Conservation (phyloP, 2,329 filamentous ascomycete species). For the Aspergillus eucalypticola region DNA sequence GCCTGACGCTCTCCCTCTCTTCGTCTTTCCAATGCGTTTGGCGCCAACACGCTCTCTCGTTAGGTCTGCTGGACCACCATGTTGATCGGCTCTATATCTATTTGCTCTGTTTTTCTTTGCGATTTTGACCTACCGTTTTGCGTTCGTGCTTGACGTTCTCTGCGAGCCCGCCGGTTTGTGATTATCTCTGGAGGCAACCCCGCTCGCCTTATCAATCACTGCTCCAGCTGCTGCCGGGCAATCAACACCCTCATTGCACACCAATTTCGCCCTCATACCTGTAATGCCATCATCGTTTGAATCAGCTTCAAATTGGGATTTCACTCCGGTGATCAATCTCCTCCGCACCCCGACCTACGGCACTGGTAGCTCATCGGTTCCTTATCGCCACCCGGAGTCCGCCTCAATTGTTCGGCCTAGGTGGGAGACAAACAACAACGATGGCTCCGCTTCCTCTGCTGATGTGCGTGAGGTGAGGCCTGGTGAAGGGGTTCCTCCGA, state of each 20-base stretch:
- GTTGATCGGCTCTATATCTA: conserved; percentile 17
- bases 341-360: conserved; percentile 37
- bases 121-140: conserved; percentile 9
- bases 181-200: conserved; percentile 3
- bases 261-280: not conserved
- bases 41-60: conserved; percentile 12
- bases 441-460: conserved; percentile 1
- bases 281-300: conserved; percentile 34
- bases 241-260: not conserved
- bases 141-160: not conserved
- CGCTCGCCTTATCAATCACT: conserved; percentile 8
- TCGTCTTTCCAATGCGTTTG: conserved; percentile 16
- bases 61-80: conserved; percentile 22
- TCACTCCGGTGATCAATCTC: conserved; percentile 47
- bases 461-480: not conserved
- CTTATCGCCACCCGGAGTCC: conserved; percentile 16
- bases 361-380: conserved; percentile 13
- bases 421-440: conserved; percentile 12
- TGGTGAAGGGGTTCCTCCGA: conserved; percentile 17
- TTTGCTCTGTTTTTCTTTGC: conserved; percentile 1
- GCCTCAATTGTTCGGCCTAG: conserved; percentile 7
- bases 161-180: not conserved
- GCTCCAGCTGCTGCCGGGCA: not conserved
- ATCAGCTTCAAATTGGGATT: conserved; percentile 45
- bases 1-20: conserved; percentile 5